Evolutionary conservation across 345 rosid species (phyloP).

Genomic region (Erucastrum elatum): DNA sequence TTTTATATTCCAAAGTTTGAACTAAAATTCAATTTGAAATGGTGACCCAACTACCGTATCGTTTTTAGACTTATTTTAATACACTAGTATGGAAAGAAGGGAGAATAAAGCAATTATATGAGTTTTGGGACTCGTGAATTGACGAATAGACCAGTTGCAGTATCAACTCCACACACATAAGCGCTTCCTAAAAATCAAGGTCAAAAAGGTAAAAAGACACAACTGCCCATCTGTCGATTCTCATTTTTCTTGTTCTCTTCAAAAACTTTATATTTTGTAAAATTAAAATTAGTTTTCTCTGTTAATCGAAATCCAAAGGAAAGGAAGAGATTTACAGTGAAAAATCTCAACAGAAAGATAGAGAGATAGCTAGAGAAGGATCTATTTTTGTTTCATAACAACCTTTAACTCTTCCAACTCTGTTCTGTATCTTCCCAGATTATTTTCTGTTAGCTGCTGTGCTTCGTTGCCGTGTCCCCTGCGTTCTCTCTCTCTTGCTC

Average conservation of each 20-base stretch:
- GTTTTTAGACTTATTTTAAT: background rate
- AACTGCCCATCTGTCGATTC: slow-evolving; percentile 28
- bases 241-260: slow-evolving; percentile 8
- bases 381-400: slow-evolving; percentile 35
- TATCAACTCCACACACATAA: slow-evolving; percentile 6
- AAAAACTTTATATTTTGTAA: background rate
- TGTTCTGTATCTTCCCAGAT: slow-evolving; percentile 19
- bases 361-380: slow-evolving; percentile 13
- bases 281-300: background rate
- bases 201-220: background rate
- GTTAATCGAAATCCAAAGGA: slow-evolving; percentile 20
- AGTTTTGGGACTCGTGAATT: slow-evolving; percentile 23
- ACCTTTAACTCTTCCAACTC: background rate
- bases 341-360: background rate
- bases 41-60: slow-evolving; percentile 15
- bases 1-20: background rate
- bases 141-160: slow-evolving; percentile 30
- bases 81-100: background rate
- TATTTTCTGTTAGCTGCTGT: slow-evolving; percentile 6
- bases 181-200: slow-evolving; percentile 19
- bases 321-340: slow-evolving; percentile 24
- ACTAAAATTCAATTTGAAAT: background rate
- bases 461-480: slow-evolving; percentile 29
- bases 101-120: background rate
- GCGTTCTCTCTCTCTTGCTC: slow-evolving; percentile 13